Evolutionary conservation across 2,329 filamentous ascomycete species (phyloP).

Genomic region (Myriosclerotinia scirpicola): DNA sequence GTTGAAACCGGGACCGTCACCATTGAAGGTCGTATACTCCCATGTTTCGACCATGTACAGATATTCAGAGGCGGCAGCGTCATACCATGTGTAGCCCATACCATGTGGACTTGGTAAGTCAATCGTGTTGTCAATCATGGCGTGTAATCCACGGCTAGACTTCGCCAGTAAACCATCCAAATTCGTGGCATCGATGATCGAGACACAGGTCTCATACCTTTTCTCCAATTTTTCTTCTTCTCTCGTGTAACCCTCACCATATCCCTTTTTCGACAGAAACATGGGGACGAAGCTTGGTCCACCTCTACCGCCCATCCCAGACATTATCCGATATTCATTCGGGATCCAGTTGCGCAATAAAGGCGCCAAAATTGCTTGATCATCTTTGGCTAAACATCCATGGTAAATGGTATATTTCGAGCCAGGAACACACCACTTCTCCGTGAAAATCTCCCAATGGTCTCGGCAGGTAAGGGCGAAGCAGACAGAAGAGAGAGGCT

Average conservation of each 20-base stretch:
- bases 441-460: neutral
- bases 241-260: neutral
- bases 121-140: neutral
- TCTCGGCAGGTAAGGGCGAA: neutral
- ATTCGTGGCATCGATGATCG: neutral
- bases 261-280: neutral
- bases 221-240: slow-evolving; percentile 1
- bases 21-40: neutral
- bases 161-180: neutral
- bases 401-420: neutral
- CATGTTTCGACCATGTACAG: neutral
- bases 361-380: neutral
- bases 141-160: neutral
- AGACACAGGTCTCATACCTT: neutral
- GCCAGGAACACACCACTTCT: neutral
- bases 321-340: neutral
- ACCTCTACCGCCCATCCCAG: neutral
- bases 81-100: slow-evolving; percentile 4
- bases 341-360: neutral
- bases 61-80: slow-evolving; percentile 1
- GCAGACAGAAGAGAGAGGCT: neutral
- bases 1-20: neutral
- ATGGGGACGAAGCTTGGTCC: neutral
- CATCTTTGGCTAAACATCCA: neutral
- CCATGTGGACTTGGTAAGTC: neutral